These are phyloP conservation scores for Annulohypoxylon stygium DNA, from an alignment of 495 filamentous ascomycete species.

Conservation along the genomic window DNA sequence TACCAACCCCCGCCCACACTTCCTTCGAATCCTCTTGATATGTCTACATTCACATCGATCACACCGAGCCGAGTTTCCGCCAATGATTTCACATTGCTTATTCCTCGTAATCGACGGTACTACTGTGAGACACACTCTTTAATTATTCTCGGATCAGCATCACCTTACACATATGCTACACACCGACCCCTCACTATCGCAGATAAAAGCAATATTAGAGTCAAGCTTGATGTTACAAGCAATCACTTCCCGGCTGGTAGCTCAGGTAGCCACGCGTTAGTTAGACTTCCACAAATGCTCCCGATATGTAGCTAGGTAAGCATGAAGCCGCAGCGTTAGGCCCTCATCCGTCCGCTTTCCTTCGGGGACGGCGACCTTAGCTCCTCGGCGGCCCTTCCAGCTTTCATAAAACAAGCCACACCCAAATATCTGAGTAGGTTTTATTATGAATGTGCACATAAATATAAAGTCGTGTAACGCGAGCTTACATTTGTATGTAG, in stretches of 20 bases:
- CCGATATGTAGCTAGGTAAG: background rate
- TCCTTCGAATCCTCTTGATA: background rate
- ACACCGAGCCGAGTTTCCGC: background rate
- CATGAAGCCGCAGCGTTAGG: background rate
- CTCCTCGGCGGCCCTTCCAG: conserved; percentile 7
- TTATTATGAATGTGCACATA: conserved; percentile 4
- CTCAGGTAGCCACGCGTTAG: conserved; percentile 28
- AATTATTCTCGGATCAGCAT: conserved; percentile 1
- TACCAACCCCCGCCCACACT: background rate
- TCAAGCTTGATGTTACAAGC: background rate
- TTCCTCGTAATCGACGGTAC: background rate
- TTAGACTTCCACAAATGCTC: background rate
- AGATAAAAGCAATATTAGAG: background rate
- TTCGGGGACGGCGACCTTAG: background rate
- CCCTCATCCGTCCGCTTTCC: background rate
- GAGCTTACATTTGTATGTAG: background rate
- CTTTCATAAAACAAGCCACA: conserved; percentile 22
- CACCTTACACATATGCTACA: background rate
- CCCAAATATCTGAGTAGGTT: background rate
- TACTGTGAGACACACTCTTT: background rate
- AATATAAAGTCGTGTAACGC: conserved; percentile 25
- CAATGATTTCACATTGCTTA: background rate
- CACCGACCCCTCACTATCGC: background rate
- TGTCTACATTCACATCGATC: background rate
- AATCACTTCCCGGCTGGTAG: background rate